Evolutionary conservation across 768 basidiomycete species (phyloP).

Genomic region (Termitomyces sp.): DNA sequence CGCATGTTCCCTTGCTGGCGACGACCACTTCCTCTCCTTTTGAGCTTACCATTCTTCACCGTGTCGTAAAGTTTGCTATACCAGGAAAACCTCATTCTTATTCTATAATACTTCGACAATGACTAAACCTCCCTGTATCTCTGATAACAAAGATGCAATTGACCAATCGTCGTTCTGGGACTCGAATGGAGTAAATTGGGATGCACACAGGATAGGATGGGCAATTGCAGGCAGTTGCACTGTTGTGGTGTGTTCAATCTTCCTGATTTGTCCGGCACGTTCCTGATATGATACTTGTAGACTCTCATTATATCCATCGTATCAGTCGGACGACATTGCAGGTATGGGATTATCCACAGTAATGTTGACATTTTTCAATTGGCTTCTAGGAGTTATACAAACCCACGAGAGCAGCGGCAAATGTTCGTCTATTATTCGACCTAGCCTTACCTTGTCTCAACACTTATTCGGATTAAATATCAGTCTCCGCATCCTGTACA

Average conservation of each 20-base stretch:
- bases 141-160: slow-evolving; percentile 39
- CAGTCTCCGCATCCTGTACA: slow-evolving; percentile 76
- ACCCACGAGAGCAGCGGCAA: slow-evolving; percentile 71
- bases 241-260: slow-evolving; percentile 32
- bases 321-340: slow-evolving; percentile 55
- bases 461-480: neutral
- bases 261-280: neutral
- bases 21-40: neutral
- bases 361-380: neutral
- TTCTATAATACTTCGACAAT: neutral
- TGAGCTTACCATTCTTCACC: neutral
- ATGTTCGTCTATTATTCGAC: slow-evolving; percentile 42
- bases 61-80: neutral
- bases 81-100: neutral
- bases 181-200: slow-evolving; percentile 48
- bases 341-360: slow-evolving; percentile 33
- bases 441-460: neutral
- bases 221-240: slow-evolving; percentile 62
- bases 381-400: slow-evolving; percentile 60
- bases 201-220: slow-evolving; percentile 67
- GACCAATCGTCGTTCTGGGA: slow-evolving; percentile 68
- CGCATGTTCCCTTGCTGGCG: neutral
- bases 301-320: slow-evolving; percentile 56
- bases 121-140: slow-evolving; percentile 30
- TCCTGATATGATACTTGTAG: slow-evolving; percentile 24